Base-by-base conservation (phyloP, 2,329 filamentous ascomycete genomes). In the Cladophialophora immunda region DNA sequence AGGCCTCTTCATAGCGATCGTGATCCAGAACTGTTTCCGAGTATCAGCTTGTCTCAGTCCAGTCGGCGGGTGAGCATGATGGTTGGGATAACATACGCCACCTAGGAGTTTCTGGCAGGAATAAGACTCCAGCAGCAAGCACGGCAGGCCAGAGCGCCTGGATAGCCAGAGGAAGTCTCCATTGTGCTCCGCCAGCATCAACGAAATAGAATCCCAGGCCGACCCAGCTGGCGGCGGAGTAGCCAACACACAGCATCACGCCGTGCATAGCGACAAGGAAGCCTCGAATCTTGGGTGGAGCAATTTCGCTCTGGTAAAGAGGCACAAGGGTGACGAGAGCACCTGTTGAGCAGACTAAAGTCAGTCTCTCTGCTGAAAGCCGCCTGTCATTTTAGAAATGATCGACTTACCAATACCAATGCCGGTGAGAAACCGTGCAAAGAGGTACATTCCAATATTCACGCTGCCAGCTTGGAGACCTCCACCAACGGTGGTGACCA, bases 101-200 rank as follows among this genome's bases (percentile, higher is more conserved):
- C 8, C 73, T 68, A n/a, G 74, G 75, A 0, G 71, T 72, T 63
- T 75, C 74, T 1, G 75, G 75, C 19, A 74, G 71, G 60, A 75
- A 73, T 2, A 70, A 57, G 30, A 84, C 80, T 2, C 79, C 82
- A 61, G 7, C 62, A 84, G 74, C 11, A 75, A 67, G 29, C 71
- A 47, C 25, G 71, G 25, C 15, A 19, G 68, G 67, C 34, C 41
- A 56, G 7, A 69, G 15, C 6, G 61, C 55, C 58, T 69, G 68
- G 32, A 71, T 66, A 27, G 62, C 67, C 17, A 71, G 58, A 9
- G 69, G 69, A 2, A 66, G 34, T 3, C 69, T 68, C 67, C 67
- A 71, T 25, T 68, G 62, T 13, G 60, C 52, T 5, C 36, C 65
- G 25, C 58, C 53, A 17, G 64, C 64, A 22, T 64, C 45, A 5